Percentiles rank a stretch among this genome's conserved stretches.
Conservation (phyloP, 1,284 basidiomycete species). For the Veloporphyrellus conicus region DNA sequence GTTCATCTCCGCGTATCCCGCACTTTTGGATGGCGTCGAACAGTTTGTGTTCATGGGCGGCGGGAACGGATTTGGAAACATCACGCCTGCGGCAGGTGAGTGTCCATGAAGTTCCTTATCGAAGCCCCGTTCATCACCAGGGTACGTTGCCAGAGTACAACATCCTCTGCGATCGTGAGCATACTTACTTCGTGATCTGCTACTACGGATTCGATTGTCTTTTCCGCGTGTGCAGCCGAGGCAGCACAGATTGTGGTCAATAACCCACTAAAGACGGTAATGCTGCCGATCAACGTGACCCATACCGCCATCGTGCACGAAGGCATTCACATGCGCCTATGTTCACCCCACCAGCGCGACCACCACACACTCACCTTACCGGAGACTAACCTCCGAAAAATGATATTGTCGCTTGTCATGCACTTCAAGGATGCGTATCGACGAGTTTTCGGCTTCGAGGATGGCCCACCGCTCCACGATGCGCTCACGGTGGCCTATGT, state of each 20-base stretch:
- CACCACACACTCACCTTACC: constrained; percentile 22
- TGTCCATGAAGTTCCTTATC: neutral
- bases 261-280: constrained; percentile 50
- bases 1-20: constrained; percentile 67
- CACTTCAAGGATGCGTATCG: constrained; percentile 71
- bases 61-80: constrained; percentile 75
- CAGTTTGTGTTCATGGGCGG: constrained; percentile 89
- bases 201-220: neutral
- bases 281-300: constrained; percentile 83
- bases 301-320: constrained; percentile 72
- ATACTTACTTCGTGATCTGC: neutral
- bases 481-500: constrained; percentile 75
- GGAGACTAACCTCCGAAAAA: constrained; percentile 59
- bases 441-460: constrained; percentile 64
- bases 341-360: constrained; percentile 38
- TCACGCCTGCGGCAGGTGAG: constrained; percentile 66
- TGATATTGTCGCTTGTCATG: constrained; percentile 65
- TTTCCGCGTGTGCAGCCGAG: constrained; percentile 48
- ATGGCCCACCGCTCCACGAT: constrained; percentile 81
- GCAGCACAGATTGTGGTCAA: constrained; percentile 77
- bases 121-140: neutral
- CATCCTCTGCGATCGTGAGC: constrained; percentile 73
- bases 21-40: constrained; percentile 64
- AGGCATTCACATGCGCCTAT: constrained; percentile 48
- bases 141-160: constrained; percentile 60